A percentile compares a stretch with the other conserved stretches of the same genome.
These are phyloP conservation scores for Priceomyces haplophilus DNA, from an alignment of 805 yeast species.

Conservation along the genomic window DNA sequence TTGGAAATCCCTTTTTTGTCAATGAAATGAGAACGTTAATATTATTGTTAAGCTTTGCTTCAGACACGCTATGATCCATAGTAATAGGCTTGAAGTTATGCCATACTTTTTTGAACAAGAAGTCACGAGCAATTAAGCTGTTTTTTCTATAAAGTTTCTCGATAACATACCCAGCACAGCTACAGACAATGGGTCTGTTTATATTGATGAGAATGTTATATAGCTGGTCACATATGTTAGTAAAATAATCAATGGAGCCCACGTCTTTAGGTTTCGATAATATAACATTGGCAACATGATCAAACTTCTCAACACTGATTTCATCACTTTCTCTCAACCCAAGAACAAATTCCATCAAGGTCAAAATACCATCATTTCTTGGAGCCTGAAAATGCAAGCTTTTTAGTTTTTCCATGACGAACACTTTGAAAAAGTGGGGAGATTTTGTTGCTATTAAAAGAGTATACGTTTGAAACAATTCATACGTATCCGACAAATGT, in stretches of 20 bases:
- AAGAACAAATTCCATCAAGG: conserved; percentile 71
- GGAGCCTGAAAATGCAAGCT: conserved; percentile 53
- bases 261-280: conserved; percentile 58
- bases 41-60: conserved; percentile 54
- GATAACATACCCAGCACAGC: conserved; percentile 55
- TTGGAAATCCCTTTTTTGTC: conserved; percentile 37
- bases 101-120: conserved; percentile 54
- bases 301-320: conserved; percentile 61
- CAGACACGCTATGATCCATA: conserved; percentile 30
- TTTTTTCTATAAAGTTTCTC: conserved; percentile 52
- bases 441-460: conserved; percentile 50
- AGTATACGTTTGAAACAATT: conserved; percentile 59
- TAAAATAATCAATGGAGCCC: conserved; percentile 49
- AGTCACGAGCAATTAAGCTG: conserved; percentile 51
- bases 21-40: conserved; percentile 66
- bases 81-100: conserved; percentile 22
- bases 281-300: conserved; percentile 63
- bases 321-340: conserved; percentile 76
- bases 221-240: conserved; percentile 60
- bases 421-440: conserved; percentile 44
- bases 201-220: conserved; percentile 55
- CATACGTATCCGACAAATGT: conserved; percentile 58
- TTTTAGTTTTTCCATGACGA: conserved; percentile 51
- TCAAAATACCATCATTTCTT: conserved; percentile 60
- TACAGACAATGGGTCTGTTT: conserved; percentile 58